These are phyloP conservation scores for Tricladium varicosporioides DNA, from an alignment of 2,329 filamentous ascomycete genomes.

Conservation along the genomic window DNA sequence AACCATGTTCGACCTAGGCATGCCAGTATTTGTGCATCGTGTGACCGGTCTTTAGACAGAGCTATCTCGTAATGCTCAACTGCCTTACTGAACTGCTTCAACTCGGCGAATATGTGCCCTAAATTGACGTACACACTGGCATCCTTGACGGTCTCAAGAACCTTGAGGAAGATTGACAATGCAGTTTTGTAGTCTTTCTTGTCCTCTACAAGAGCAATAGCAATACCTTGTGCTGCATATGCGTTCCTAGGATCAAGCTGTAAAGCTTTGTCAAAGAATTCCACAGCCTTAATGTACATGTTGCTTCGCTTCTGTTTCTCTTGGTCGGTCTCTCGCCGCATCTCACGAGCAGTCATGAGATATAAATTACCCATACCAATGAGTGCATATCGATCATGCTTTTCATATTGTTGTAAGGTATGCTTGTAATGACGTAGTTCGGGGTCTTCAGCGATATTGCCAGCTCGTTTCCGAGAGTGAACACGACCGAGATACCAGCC, in stretches of 20 bases:
- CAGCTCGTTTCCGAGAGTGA: slow-evolving; percentile 73
- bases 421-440: slow-evolving; percentile 97
- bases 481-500: slow-evolving; percentile 91
- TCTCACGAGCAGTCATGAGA: slow-evolving; percentile 85
- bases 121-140: slow-evolving; percentile 88
- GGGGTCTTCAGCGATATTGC: slow-evolving; percentile 81
- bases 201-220: slow-evolving; percentile 90
- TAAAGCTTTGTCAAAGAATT: slow-evolving; percentile 97
- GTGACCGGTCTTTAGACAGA: slow-evolving; percentile 58
- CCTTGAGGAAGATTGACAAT: slow-evolving; percentile 83
- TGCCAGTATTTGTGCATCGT: slow-evolving; percentile 65
- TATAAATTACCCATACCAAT: slow-evolving; percentile 93
- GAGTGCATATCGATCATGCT: slow-evolving; percentile 95
- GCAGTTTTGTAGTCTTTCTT: slow-evolving; percentile 84
- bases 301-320: slow-evolving; percentile 89
- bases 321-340: slow-evolving; percentile 84
- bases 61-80: slow-evolving; percentile 92
- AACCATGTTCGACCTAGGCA: slow-evolving; percentile 71
- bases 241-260: slow-evolving; percentile 94
- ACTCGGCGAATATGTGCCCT: slow-evolving; percentile 86
- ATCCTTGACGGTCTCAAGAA: slow-evolving; percentile 87
- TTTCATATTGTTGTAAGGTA: slow-evolving; percentile 89
- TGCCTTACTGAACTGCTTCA: slow-evolving; percentile 85
- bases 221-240: slow-evolving; percentile 93
- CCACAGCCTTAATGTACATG: slow-evolving; percentile 86